Conservation (phyloP, 176 grass and related monocot genomes). For the Pharus latifolius region DNA sequence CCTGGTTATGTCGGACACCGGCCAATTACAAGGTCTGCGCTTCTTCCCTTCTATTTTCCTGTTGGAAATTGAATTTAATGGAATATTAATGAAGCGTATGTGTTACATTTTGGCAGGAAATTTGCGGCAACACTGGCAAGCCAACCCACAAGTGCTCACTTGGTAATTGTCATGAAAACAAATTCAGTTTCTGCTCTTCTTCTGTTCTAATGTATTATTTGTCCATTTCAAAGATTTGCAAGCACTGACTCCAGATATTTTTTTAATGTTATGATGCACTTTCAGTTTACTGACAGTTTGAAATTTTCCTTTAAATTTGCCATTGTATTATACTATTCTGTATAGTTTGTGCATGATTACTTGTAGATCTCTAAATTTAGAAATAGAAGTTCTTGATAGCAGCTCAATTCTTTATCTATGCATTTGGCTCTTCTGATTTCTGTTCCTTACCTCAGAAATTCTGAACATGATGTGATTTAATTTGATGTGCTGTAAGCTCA, state of each 20-base stretch:
- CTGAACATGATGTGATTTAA: too few relatives aligned
- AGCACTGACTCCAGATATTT: background rate
- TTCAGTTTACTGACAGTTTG: background rate
- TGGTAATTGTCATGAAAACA: slow-evolving; percentile 23
- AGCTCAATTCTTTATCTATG: background rate
- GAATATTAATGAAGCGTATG: background rate
- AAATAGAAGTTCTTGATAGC: background rate
- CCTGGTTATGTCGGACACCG: slow-evolving; percentile 11
- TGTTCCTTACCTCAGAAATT: too few relatives aligned
- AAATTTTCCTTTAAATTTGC: background rate
- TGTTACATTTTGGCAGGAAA: slow-evolving; percentile 26
- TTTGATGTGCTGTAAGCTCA: too few relatives aligned
- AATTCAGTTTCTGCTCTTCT: background rate
- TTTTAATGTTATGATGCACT: background rate
- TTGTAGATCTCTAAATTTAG: background rate
- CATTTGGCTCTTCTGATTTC: background rate
- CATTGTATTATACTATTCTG: background rate
- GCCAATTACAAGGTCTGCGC: slow-evolving; percentile 41
- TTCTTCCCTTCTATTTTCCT: background rate
- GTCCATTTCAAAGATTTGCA: too few relatives aligned
- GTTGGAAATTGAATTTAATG: background rate
- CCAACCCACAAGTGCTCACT: slow-evolving; percentile 18
- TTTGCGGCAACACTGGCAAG: slow-evolving; percentile 33
- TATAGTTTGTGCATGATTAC: background rate
- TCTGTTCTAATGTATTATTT: background rate